phyloP scores from a whole-genome alignment of 495 filamentous ascomycete genomes.

The Cercophora sp. region DNA sequence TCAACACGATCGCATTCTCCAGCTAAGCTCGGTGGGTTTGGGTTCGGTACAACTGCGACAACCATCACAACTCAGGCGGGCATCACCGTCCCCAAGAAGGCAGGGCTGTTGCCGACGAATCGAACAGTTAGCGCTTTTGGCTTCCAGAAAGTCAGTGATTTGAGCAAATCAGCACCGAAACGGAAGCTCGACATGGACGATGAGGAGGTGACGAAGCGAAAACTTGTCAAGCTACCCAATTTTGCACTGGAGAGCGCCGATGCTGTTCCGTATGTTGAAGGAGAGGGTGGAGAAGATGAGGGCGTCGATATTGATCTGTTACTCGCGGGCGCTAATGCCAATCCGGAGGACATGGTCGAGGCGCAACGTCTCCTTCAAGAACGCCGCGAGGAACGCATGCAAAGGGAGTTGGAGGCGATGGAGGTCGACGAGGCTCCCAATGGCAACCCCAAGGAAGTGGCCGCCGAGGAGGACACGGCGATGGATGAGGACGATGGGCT shows the following conservation, averaged over 20 bases:
- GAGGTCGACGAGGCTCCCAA: conserved; percentile 41
- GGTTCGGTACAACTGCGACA: conserved; percentile 20
- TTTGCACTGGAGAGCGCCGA: conserved; percentile 62
- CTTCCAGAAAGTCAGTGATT: conserved; percentile 60
- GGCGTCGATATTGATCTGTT: conserved; percentile 73
- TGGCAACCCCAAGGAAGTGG: conserved; percentile 30
- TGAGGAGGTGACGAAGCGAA: conserved; percentile 78
- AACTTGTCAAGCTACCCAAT: conserved; percentile 81
- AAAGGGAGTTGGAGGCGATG: conserved; percentile 47
- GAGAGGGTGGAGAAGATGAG: conserved; percentile 53
- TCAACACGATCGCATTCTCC: conserved; percentile 44
- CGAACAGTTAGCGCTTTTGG: conserved; percentile 73
- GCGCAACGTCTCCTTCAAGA: conserved; percentile 70
- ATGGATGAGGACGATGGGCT: conserved; percentile 70
- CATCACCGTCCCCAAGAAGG: conserved; percentile 13
- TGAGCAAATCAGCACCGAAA: conserved; percentile 64
- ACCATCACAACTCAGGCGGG: neutral
- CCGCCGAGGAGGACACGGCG: conserved; percentile 16
- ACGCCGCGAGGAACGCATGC: conserved; percentile 45
- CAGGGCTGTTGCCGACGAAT: conserved; percentile 27
- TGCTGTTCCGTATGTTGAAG: conserved; percentile 54
- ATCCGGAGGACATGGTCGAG: conserved; percentile 83
- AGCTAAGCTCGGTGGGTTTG: conserved; percentile 37
- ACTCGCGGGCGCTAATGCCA: conserved; percentile 51
- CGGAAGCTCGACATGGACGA: conserved; percentile 80